A percentile compares a stretch with the other conserved stretches of the same genome.
Evolutionary conservation across 225 moss, liverwort and hornwort species (phyloP).

Genomic region (Thuidium tamariscinum): DNA sequence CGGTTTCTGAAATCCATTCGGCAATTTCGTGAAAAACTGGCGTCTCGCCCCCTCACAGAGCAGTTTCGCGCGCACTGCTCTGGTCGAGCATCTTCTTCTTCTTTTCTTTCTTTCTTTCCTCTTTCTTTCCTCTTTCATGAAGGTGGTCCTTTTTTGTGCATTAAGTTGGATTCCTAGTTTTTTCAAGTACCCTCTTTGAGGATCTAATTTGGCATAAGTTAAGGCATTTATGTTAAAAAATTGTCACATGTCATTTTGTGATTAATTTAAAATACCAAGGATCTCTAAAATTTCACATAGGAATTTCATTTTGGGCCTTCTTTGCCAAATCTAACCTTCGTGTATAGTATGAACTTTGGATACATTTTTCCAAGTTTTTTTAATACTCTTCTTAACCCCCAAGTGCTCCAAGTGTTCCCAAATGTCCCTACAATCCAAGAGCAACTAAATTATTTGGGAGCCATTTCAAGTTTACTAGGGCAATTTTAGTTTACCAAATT

Average conservation of each 20-base stretch:
- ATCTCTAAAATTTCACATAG: rapidly evolving
- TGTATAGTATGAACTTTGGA: rapidly evolving
- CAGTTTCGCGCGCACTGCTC: not conserved
- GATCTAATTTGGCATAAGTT: not conserved
- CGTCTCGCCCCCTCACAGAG: not conserved
- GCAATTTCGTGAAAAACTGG: not conserved
- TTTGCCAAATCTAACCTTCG: rapidly evolving
- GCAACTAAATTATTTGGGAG: too few relatives aligned
- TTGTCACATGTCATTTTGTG: not conserved
- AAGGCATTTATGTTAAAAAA: not conserved
- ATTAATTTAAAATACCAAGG: rapidly evolving
- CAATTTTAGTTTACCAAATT: too few relatives aligned
- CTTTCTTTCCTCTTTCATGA: not conserved
- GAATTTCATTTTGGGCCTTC: rapidly evolving
- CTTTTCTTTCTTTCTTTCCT: not conserved
- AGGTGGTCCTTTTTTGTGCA: too few relatives aligned
- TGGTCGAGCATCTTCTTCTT: not conserved
- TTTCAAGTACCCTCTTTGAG: not conserved
- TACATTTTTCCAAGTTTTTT: not conserved
- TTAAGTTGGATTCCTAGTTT: not conserved
- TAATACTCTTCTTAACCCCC: not conserved
- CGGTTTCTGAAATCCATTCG: not conserved
- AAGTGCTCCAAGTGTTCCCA: rapidly evolving
- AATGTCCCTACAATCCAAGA: not conserved
- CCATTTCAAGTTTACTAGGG: too few relatives aligned